Conservation (phyloP, 1,284 basidiomycete species). For the Leccinum fallax region DNA sequence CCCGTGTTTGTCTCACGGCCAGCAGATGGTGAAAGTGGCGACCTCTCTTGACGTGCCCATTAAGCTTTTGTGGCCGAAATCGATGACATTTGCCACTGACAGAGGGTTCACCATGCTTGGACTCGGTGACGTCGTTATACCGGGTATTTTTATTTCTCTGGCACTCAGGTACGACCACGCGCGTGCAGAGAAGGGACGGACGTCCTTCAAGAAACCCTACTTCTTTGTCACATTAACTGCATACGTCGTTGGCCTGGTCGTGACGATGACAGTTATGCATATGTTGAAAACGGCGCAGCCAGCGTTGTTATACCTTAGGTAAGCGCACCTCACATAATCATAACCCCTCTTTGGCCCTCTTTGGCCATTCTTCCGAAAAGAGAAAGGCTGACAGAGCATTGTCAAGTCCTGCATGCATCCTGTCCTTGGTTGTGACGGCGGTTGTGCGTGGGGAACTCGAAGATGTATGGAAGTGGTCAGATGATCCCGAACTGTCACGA, state of each 20-base stretch:
- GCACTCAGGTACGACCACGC: slow-evolving; percentile 86
- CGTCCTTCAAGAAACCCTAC: slow-evolving; percentile 74
- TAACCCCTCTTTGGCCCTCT: background rate
- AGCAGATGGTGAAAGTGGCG: slow-evolving; percentile 90
- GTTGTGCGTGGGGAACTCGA: slow-evolving; percentile 56
- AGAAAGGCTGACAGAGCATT: slow-evolving; percentile 15
- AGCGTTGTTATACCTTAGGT: slow-evolving; percentile 91
- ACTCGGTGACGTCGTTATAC: slow-evolving; percentile 88
- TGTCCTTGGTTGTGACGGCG: slow-evolving; percentile 60
- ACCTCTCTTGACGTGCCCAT: slow-evolving; percentile 93
- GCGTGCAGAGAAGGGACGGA: slow-evolving; percentile 39
- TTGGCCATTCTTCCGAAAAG: background rate
- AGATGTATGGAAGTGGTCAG: slow-evolving; percentile 67
- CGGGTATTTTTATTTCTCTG: slow-evolving; percentile 88
- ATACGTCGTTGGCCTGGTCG: slow-evolving; percentile 78
- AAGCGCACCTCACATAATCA: slow-evolving; percentile 30
- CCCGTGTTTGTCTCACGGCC: background rate
- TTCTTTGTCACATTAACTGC: slow-evolving; percentile 74
- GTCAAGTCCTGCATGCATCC: slow-evolving; percentile 66
- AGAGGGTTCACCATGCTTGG: slow-evolving; percentile 90
- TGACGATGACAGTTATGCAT: slow-evolving; percentile 92
- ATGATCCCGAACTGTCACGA: slow-evolving; percentile 40
- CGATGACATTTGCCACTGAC: slow-evolving; percentile 53
- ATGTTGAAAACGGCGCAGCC: slow-evolving; percentile 82
- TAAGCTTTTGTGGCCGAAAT: slow-evolving; percentile 87